phyloP scores from a whole-genome alignment of 2,329 filamentous ascomycete species.

The Fusarium kyushuense region DNA sequence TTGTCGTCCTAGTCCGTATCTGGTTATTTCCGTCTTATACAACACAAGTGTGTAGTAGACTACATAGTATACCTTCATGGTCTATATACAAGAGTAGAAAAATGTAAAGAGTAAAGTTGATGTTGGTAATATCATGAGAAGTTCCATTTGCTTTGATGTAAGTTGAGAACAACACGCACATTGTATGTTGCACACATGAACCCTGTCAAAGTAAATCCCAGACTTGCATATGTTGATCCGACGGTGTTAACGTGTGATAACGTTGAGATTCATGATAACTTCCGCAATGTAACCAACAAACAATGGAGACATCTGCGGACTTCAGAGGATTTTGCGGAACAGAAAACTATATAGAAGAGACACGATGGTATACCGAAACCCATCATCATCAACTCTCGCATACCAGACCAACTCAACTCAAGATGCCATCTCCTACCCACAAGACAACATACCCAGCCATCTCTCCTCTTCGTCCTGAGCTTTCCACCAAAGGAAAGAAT shows the following conservation, averaged over 20 bases:
- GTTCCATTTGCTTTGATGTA: background rate
- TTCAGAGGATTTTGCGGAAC: background rate
- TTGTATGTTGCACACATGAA: background rate
- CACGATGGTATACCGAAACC: accelerated
- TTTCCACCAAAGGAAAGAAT: slow-evolving; percentile 57
- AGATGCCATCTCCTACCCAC: slow-evolving; percentile 37
- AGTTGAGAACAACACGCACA: background rate
- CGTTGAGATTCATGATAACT: slow-evolving; percentile 6
- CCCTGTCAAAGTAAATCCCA: background rate
- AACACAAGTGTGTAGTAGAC: background rate
- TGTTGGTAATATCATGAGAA: background rate
- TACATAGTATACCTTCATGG: background rate
- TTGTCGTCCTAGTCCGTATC: background rate
- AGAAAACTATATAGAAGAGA: background rate
- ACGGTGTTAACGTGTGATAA: slow-evolving; percentile 24
- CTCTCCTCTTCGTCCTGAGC: slow-evolving; percentile 50
- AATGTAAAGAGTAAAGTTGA: background rate
- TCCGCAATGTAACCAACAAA: background rate
- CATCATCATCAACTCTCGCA: background rate
- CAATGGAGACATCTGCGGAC: background rate
- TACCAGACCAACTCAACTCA: no score
- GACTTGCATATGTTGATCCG: background rate
- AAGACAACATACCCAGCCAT: slow-evolving; percentile 50
- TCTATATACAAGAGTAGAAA: background rate
- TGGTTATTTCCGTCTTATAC: background rate